Base-by-base conservation (phyloP, 23 red algal species). In the Agarophyton chilense region DNA sequence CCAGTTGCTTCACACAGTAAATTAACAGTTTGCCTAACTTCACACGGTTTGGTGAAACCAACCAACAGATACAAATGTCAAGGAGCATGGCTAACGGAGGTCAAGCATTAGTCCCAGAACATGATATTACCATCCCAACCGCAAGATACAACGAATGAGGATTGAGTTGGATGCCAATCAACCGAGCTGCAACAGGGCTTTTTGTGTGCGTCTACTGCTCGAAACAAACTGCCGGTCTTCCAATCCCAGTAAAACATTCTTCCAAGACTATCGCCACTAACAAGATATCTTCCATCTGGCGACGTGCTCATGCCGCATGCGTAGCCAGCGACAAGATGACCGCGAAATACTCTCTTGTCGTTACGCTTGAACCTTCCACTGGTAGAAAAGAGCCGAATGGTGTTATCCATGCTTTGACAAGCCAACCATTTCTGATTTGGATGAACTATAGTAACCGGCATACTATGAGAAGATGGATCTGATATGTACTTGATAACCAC, bases 161-260 rank as follows among this genome's bases (percentile, higher is more conserved):
- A 76, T 45, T 67, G 60, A 13, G 88, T 91, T 44, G 88, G 88
- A 91, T 91, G 88, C 95, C 95, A 98, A 41, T 89, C 90, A 22
- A 94, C 75, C 1, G 56, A 68, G 56, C 63, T 79, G 38, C 52
- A 83, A 62, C 72, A 81, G 0, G 89, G 91, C 18, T 87, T 86
- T 39, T 91, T 85, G 73, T 98, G 95, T 16, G 68, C 95, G 36
- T 92, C 68, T 25, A 86, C 40, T 34, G 77, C 55, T 52, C 95
- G 65, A 35, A 97, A 76, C 60, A 93, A 44, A 29, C 90, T 54
- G 0, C 63, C 60, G 33, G 77, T 90, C 68, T 93, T 94, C 95
- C 95, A 98, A 38, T 98, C 90, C 95, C 95, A 98, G 33, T 94
- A 93, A 58, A 93, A 98, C 26, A 94, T 31, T 13, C 92, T 78